A percentile compares a stretch with the other conserved stretches of the same genome.
Evolutionary conservation across 495 filamentous ascomycete species (phyloP).

Genomic region (Penicillium samsonianum): DNA sequence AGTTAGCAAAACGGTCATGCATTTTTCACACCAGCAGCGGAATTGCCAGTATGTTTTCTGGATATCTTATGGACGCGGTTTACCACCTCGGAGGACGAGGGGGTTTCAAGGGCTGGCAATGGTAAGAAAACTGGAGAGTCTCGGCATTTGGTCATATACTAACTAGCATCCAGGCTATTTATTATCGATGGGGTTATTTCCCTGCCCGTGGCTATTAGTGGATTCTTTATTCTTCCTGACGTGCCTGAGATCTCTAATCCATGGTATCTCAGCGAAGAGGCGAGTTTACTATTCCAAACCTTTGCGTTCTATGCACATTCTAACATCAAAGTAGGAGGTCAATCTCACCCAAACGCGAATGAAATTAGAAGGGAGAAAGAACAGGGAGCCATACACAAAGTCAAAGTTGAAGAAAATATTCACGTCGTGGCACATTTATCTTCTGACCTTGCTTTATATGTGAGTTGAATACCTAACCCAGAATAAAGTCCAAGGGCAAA

Average conservation of each 20-base stretch:
- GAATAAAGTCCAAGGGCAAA: no score
- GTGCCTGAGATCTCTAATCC: constrained; percentile 59
- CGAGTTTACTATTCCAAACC: constrained; percentile 19
- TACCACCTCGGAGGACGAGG: constrained; percentile 49
- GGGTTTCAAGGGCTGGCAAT: constrained; percentile 53
- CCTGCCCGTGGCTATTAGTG: constrained; percentile 50
- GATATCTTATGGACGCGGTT: constrained; percentile 58
- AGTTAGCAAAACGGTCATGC: constrained; percentile 60
- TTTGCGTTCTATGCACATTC: neutral
- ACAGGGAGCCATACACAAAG: constrained; percentile 47
- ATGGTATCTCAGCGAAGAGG: constrained; percentile 48
- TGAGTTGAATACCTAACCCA: constrained; percentile 22
- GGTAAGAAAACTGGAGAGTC: constrained; percentile 18
- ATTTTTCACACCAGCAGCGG: constrained; percentile 61
- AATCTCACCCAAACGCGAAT: constrained; percentile 47
- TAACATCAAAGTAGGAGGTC: constrained; percentile 39
- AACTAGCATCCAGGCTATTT: constrained; percentile 33
- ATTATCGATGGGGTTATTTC: constrained; percentile 51
- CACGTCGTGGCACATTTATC: constrained; percentile 53
- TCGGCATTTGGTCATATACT: neutral
- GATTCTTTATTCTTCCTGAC: constrained; percentile 62
- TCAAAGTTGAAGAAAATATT: constrained; percentile 55
- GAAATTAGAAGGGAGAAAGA: constrained; percentile 47
- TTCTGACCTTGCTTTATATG: constrained; percentile 48
- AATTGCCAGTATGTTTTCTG: constrained; percentile 58